Evolutionary conservation across 179 eudicot species (phyloP).

Genomic region (Pouteria campechiana): DNA sequence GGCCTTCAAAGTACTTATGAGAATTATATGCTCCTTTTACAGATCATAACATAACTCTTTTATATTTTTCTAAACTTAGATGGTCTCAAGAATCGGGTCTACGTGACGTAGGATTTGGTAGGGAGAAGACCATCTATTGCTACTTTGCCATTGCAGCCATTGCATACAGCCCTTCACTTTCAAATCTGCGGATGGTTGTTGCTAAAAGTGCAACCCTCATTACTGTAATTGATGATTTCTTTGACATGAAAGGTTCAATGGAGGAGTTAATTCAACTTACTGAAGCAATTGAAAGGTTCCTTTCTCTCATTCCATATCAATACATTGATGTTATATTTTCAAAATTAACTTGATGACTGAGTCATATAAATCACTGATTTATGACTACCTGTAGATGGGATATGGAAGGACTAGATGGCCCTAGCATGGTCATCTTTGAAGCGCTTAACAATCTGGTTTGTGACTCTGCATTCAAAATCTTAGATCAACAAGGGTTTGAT

Average conservation of each 20-base stretch:
- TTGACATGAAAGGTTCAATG: constrained; percentile 27
- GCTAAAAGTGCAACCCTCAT: constrained; percentile 23
- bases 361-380: no score
- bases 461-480: constrained; percentile 8
- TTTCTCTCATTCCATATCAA: no score
- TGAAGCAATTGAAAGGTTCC: constrained; percentile 19
- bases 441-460: constrained; percentile 24
- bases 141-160: constrained; percentile 22
- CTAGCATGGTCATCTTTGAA: constrained; percentile 28
- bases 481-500: constrained; percentile 10
- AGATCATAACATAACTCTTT: no score
- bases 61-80: neutral
- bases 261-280: constrained; percentile 14
- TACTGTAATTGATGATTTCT: constrained; percentile 31
- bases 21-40: no score
- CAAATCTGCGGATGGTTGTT: constrained; percentile 10
- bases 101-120: constrained; percentile 30
- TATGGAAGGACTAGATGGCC: constrained; percentile 18
- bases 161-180: constrained; percentile 7
- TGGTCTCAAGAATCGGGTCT: constrained; percentile 26
- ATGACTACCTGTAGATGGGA: no score
- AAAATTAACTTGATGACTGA: no score
- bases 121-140: constrained; percentile 27
- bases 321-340: no score
- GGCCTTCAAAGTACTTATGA: no score